These are phyloP conservation scores for Mortierella claussenii DNA, from an alignment of 192 early-diverging fungal genomes.

Conservation along the genomic window DNA sequence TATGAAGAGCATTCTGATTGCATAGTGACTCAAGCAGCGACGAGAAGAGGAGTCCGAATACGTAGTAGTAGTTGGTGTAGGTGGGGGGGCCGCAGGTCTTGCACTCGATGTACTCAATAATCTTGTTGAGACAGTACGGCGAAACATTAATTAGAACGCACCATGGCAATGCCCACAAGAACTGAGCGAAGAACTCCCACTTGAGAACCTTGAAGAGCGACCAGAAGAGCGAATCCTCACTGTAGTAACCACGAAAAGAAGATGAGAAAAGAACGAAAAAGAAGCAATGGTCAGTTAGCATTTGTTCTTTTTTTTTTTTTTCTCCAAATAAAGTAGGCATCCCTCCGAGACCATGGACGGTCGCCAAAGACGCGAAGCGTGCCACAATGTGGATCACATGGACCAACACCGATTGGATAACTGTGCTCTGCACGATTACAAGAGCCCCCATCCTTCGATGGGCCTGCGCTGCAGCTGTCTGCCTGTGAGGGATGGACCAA, in stretches of 20 bases:
- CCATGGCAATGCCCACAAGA: conserved; percentile 46
- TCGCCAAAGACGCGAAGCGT: no score
- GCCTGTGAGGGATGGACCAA: no score
- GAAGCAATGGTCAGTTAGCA: neutral
- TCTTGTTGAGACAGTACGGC: conserved; percentile 50
- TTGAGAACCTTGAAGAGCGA: conserved; percentile 28
- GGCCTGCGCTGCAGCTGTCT: no score
- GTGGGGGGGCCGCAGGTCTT: conserved; percentile 38
- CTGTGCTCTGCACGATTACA: no score
- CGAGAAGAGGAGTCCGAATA: conserved; percentile 67
- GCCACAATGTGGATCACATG: no score
- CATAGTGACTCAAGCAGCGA: conserved; percentile 55
- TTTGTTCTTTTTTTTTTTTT: no score
- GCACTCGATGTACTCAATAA: conserved; percentile 52
- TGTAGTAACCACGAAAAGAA: no score
- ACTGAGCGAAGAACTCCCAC: conserved; percentile 42
- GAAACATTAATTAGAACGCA: conserved; percentile 38
- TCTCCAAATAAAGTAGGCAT: no score
- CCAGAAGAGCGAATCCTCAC: conserved; percentile 27
- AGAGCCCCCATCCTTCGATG: no score
- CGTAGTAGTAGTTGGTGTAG: conserved; percentile 60
- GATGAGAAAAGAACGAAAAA: neutral
- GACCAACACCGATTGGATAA: no score
- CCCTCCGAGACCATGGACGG: no score
- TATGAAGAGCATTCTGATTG: conserved; percentile 67